A percentile compares a stretch with the other conserved stretches of the same genome.
phyloP scores from a whole-genome alignment of 495 filamentous ascomycete genomes.

The Viridothelium virens region DNA sequence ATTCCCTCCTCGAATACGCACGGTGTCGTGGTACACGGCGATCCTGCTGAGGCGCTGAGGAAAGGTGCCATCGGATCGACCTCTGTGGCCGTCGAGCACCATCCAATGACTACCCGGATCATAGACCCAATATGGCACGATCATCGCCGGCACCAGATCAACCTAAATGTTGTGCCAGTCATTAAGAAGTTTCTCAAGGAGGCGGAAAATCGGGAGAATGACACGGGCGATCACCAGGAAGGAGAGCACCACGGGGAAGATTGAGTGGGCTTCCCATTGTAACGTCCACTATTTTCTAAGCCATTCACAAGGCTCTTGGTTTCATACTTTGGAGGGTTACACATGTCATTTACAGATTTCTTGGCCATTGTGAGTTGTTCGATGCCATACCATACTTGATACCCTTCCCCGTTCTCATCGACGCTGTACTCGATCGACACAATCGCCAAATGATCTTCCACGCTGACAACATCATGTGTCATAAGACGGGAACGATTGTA shows the following conservation, averaged over 20 bases:
- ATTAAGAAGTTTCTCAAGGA: constrained; percentile 8
- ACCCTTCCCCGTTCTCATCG: too few species aligned
- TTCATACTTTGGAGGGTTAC: too few species aligned
- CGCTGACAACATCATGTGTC: too few species aligned
- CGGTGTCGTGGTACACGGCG: not conserved
- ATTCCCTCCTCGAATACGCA: not conserved
- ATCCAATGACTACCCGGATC: constrained; percentile 3
- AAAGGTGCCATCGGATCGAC: constrained; percentile 2
- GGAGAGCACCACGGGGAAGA: not conserved
- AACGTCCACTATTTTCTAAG: too few species aligned
- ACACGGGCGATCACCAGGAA: not conserved
- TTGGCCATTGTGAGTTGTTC: too few species aligned
- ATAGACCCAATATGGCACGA: not conserved
- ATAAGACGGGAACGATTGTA: too few species aligned
- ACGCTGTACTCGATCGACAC: too few species aligned
- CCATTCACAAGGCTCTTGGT: too few species aligned
- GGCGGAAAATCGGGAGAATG: constrained; percentile 3
- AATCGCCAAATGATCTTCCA: too few species aligned
- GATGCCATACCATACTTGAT: too few species aligned
- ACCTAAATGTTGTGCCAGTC: not conserved
- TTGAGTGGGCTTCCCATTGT: not conserved
- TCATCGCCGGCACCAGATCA: not conserved
- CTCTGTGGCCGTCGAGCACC: not conserved
- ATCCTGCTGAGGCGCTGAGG: not conserved
- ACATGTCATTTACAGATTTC: too few species aligned